phyloP scores from a whole-genome alignment of 176 grass and related monocot genomes.

The Musa schizocarpa region DNA sequence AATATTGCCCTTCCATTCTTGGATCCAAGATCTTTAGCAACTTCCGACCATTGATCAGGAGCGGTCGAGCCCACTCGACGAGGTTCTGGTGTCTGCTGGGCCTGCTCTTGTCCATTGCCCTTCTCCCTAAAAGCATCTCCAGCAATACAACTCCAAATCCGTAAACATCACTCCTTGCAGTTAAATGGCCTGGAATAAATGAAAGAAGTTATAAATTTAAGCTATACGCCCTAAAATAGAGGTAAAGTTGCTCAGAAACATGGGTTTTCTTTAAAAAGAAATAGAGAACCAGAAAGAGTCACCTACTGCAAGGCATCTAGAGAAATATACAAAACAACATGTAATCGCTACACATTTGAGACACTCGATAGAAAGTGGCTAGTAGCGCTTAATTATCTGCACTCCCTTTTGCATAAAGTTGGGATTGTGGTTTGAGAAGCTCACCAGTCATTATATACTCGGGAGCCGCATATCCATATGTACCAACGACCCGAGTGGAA shows the following conservation, averaged over 20 bases:
- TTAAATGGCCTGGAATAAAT: conserved; percentile 11
- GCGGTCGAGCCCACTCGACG: conserved; percentile 6
- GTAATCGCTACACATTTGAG: too few species aligned
- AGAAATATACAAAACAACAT: too few species aligned
- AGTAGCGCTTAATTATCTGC: too few species aligned
- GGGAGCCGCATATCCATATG: conserved; percentile 15
- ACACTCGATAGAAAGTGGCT: background rate
- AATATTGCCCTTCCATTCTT: conserved; percentile 15
- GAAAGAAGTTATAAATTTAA: background rate
- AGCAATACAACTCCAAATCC: conserved; percentile 13
- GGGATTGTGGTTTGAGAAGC: background rate
- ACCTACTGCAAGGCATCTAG: too few species aligned
- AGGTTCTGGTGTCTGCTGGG: conserved; percentile 12
- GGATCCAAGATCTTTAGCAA: conserved; percentile 16
- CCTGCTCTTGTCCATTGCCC: conserved; percentile 9
- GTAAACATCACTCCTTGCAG: conserved; percentile 15
- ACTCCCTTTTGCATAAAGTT: background rate
- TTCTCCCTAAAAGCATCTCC: conserved; percentile 10
- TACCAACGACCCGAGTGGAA: conserved; percentile 8
- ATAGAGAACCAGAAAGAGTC: too few species aligned
- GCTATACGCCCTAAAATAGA: background rate
- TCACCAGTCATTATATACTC: conserved; percentile 19
- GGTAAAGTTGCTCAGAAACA: background rate
- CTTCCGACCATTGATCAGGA: conserved; percentile 3
- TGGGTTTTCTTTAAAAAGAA: too few species aligned